Evolutionary conservation across 2,329 filamentous ascomycete genomes (phyloP).

Genomic region (Clonostachys rhizophaga): DNA sequence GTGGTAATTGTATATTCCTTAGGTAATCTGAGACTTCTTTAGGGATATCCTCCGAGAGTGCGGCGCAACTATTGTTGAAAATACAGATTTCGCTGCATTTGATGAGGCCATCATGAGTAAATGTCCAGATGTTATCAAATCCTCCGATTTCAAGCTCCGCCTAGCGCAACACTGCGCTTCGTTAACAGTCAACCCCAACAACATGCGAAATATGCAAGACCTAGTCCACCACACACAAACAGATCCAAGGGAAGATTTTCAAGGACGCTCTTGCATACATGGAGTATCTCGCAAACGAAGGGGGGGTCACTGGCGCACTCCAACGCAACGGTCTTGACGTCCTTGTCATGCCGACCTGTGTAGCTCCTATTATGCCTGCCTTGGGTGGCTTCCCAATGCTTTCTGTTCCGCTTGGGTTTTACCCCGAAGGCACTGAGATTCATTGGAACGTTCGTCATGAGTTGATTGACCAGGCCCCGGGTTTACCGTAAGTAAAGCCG

Average conservation of each 20-base stretch:
- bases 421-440: slow-evolving; percentile 33
- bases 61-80: slow-evolving; percentile 54
- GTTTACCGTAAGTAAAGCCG: not conserved
- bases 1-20: too few species aligned
- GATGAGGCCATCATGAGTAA: slow-evolving; percentile 42
- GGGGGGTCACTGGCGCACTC: slow-evolving; percentile 57
- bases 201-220: slow-evolving; percentile 44
- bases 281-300: slow-evolving; percentile 45
- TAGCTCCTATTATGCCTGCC: slow-evolving; percentile 41
- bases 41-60: slow-evolving; percentile 39
- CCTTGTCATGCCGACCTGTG: slow-evolving; percentile 51
- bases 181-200: slow-evolving; percentile 43
- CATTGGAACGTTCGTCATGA: not conserved
- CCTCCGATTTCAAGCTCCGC: slow-evolving; percentile 52
- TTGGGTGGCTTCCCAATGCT: slow-evolving; percentile 56
- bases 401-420: slow-evolving; percentile 59
- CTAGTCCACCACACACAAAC: slow-evolving; percentile 49
- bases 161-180: slow-evolving; percentile 34
- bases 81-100: slow-evolving; percentile 45
- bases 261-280: slow-evolving; percentile 48
- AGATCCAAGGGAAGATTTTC: slow-evolving; percentile 42
- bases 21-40: too few species aligned
- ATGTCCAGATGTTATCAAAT: slow-evolving; percentile 35
- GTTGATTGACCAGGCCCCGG: not conserved
- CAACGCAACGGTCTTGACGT: slow-evolving; percentile 53